Conservation (phyloP, 768 basidiomycete genomes). For the Suillus americanus region DNA sequence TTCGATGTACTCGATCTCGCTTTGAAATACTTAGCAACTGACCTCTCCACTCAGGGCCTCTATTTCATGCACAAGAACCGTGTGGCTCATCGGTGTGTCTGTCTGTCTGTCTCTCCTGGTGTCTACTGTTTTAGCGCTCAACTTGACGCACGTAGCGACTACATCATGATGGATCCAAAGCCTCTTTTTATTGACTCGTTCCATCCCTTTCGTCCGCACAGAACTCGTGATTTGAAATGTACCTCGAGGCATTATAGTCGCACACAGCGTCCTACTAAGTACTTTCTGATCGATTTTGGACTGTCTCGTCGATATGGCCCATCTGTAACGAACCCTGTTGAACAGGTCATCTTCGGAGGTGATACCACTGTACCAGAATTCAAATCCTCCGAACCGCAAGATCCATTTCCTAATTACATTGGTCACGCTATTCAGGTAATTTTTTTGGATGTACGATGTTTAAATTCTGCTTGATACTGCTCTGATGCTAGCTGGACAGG, state of each 20-base stretch:
- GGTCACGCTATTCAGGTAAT: conserved; percentile 30
- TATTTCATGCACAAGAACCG: conserved; percentile 36
- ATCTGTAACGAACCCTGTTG: conserved; percentile 8
- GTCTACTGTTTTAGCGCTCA: too few relatives aligned
- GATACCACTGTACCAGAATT: conserved; percentile 31
- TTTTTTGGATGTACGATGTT: conserved; percentile 24
- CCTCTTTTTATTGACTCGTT: conserved; percentile 8
- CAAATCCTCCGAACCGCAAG: conserved; percentile 12
- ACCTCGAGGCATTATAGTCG: conserved; percentile 12
- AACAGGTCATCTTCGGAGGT: conserved; percentile 17
- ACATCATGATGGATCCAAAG: conserved; percentile 18
- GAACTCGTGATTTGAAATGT: conserved; percentile 3
- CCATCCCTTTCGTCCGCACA: conserved; percentile 5
- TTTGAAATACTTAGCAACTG: not conserved
- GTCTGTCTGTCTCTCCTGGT: not conserved
- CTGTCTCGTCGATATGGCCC: conserved; percentile 23
- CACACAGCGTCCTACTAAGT: conserved; percentile 15
- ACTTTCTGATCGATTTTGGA: conserved; percentile 26
- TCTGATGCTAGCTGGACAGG: not conserved
- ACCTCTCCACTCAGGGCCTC: conserved; percentile 24
- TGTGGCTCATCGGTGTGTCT: conserved; percentile 35
- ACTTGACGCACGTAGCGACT: conserved; percentile 9
- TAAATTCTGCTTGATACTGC: not conserved
- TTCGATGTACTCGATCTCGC: conserved; percentile 13
- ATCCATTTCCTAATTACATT: conserved; percentile 35